Conservation (phyloP, 768 basidiomycete species). For the Tricholoma saponaceum region DNA sequence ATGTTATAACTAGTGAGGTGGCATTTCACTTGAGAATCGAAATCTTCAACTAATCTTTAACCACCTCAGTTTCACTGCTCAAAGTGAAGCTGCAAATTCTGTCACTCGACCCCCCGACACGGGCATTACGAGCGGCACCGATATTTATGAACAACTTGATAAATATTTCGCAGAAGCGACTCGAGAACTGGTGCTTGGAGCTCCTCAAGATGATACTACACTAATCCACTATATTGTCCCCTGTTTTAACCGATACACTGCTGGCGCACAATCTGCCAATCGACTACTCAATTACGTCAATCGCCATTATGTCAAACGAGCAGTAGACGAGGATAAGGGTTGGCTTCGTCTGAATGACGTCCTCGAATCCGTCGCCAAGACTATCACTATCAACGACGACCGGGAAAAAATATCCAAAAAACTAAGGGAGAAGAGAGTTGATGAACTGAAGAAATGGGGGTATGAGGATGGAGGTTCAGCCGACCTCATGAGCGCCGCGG, state of each 20-base stretch:
- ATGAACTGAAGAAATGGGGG: conserved; percentile 73
- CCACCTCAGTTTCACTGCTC: conserved; percentile 45
- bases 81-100: conserved; percentile 42
- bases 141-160: conserved; percentile 73
- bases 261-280: conserved; percentile 64
- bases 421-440: conserved; percentile 52
- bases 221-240: conserved; percentile 70
- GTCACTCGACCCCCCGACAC: conserved; percentile 23
- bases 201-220: conserved; percentile 61
- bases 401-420: conserved; percentile 56
- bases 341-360: conserved; percentile 71
- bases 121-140: conserved; percentile 47
- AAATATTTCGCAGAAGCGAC: conserved; percentile 61
- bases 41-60: conserved; percentile 15
- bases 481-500: conserved; percentile 50
- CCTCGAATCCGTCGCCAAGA: conserved; percentile 54
- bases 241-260: conserved; percentile 65
- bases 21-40: conserved; percentile 11
- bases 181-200: conserved; percentile 56
- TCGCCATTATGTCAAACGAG: conserved; percentile 73
- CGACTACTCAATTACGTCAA: conserved; percentile 78
- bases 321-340: conserved; percentile 73
- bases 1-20: conserved; percentile 73
- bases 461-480: conserved; percentile 47
- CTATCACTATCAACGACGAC: conserved; percentile 45